A percentile compares a stretch with the other conserved stretches of the same genome.
Evolutionary conservation across 768 basidiomycete genomes (phyloP).

Genomic region (Coprinellus aureogranulatus): DNA sequence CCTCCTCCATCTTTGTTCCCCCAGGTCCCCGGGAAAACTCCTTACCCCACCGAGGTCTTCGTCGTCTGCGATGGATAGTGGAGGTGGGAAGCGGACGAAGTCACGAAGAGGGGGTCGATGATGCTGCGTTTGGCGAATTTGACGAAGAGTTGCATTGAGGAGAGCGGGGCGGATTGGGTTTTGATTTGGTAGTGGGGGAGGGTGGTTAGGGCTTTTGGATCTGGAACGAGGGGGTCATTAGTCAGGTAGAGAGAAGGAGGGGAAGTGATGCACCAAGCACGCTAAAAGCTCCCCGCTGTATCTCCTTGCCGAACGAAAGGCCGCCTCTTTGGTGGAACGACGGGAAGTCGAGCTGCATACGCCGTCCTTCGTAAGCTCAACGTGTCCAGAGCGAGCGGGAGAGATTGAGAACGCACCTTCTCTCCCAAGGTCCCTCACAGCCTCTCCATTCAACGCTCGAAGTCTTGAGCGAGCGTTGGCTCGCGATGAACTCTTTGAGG

Average conservation of each 20-base stretch:
- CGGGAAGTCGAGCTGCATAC: conserved; percentile 23
- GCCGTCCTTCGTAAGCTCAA: not conserved
- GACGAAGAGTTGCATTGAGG: conserved; percentile 58
- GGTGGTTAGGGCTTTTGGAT: conserved; percentile 14
- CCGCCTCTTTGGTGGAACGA: conserved; percentile 45
- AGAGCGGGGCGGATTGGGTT: conserved; percentile 40
- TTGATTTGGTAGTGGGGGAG: conserved; percentile 34
- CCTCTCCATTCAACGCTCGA: conserved; percentile 40
- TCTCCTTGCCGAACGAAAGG: conserved; percentile 41
- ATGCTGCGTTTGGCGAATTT: conserved; percentile 48
- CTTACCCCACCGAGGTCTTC: conserved; percentile 26
- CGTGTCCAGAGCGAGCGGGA: no score
- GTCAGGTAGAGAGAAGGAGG: not conserved
- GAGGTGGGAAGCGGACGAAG: conserved; percentile 19
- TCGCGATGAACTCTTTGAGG: conserved; percentile 63
- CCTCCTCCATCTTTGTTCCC: conserved; percentile 36
- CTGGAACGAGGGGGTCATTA: no score
- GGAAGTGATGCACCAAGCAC: conserved; percentile 44
- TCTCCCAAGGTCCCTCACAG: conserved; percentile 29
- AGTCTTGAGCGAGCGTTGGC: conserved; percentile 56
- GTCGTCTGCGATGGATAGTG: conserved; percentile 21
- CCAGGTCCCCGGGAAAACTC: conserved; percentile 22
- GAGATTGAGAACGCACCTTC: conserved; percentile 27
- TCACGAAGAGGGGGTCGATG: conserved; percentile 50
- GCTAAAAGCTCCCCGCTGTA: conserved; percentile 64